A percentile compares a stretch with the other conserved stretches of the same genome.
Conservation (phyloP, 2,329 filamentous ascomycete species). For the Dactylellina sp. region DNA sequence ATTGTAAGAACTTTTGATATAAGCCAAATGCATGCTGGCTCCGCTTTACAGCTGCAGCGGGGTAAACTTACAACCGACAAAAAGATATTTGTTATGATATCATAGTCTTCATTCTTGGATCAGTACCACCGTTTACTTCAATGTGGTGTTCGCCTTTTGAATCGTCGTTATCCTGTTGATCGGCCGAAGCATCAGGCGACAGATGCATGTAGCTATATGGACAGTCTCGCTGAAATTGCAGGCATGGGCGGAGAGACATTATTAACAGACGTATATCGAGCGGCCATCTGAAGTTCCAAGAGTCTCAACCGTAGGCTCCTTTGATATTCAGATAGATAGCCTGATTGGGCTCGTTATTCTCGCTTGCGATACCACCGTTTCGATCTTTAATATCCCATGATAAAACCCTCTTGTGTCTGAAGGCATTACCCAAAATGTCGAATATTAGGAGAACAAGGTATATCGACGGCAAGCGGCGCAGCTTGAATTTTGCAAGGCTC, state of each 20-base stretch:
- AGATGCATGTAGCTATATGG: neutral
- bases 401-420: slow-evolving; percentile 18
- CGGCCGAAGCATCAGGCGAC: neutral
- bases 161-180: too few relatives aligned
- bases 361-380: neutral
- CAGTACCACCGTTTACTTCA: too few relatives aligned
- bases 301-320: neutral
- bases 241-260: neutral
- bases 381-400: slow-evolving; percentile 4
- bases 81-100: too few relatives aligned
- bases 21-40: neutral
- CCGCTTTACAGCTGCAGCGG: too few relatives aligned
- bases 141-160: too few relatives aligned
- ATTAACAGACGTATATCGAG: neutral
- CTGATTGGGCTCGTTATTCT: slow-evolving; percentile 7
- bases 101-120: too few relatives aligned
- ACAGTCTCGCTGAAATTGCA: neutral
- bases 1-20: neutral
- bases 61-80: too few relatives aligned
- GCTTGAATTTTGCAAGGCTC: neutral
- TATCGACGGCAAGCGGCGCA: slow-evolving; percentile 1
- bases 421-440: slow-evolving; percentile 39
- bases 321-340: neutral
- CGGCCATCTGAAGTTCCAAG: neutral
- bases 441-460: slow-evolving; percentile 34